These are phyloP conservation scores for Trichoderma atroviride DNA, from an alignment of 2,329 filamentous ascomycete species.

Conservation along the genomic window DNA sequence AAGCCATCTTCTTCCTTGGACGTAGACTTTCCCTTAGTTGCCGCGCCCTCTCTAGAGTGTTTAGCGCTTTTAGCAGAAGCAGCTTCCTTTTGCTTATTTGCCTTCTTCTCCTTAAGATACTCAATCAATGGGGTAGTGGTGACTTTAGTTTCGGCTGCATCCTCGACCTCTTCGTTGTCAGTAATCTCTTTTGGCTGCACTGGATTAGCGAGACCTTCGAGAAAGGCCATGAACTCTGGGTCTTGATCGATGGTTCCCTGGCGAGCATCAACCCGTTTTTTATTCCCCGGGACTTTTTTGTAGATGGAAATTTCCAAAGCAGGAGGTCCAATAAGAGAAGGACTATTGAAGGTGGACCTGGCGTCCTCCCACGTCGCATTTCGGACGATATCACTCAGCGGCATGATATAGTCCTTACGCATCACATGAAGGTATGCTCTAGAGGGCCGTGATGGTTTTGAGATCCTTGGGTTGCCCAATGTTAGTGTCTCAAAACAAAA, in stretches of 20 bases:
- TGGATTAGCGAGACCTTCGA: constrained; percentile 81
- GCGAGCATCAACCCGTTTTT: constrained; percentile 76
- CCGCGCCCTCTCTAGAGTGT: constrained; percentile 54
- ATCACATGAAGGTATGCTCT: constrained; percentile 81
- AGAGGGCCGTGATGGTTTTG: constrained; percentile 80
- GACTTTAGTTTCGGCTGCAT: constrained; percentile 59
- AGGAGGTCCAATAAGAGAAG: constrained; percentile 76
- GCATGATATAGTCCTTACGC: constrained; percentile 67
- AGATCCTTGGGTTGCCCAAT: constrained; percentile 56
- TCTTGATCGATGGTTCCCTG: constrained; percentile 97
- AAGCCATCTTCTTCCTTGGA: constrained; percentile 53
- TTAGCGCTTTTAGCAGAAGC: constrained; percentile 51
- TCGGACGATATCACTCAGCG: constrained; percentile 72
- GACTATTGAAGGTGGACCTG: constrained; percentile 71
- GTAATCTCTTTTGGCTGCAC: constrained; percentile 48
- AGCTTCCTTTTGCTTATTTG: constrained; percentile 65
- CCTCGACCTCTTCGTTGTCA: constrained; percentile 48
- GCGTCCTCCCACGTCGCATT: constrained; percentile 76
- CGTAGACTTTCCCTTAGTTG: constrained; percentile 51
- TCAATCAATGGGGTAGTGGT: constrained; percentile 89
- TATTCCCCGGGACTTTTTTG: constrained; percentile 76
- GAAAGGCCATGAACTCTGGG: constrained; percentile 90
- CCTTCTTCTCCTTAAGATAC: constrained; percentile 89
- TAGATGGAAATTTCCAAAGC: constrained; percentile 81
- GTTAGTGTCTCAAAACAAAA: constrained; percentile 27